Conservation (phyloP, 2,329 filamentous ascomycete genomes). For the Lasiodiplodia sp. region DNA sequence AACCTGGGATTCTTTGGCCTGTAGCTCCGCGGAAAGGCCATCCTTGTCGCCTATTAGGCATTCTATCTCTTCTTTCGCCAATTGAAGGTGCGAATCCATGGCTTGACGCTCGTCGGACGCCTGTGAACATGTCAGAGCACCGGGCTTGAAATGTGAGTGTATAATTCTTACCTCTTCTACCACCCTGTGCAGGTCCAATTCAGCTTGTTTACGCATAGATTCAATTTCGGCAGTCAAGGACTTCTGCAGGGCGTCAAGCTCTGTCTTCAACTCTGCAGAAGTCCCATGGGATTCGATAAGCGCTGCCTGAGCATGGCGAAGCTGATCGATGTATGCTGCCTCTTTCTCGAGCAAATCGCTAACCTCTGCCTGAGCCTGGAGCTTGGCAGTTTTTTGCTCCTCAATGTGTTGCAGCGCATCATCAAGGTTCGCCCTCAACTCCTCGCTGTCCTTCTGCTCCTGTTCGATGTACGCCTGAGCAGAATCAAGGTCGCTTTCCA, state of each 20-base stretch:
- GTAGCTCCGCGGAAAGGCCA: background rate
- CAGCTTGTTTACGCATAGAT: background rate
- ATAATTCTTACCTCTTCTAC: slow-evolving; percentile 14
- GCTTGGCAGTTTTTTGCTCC: slow-evolving; percentile 33
- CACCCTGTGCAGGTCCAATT: slow-evolving; percentile 15
- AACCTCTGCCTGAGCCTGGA: slow-evolving; percentile 37
- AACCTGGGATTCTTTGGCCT: background rate
- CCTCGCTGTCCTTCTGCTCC: slow-evolving; percentile 36
- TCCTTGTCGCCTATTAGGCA: slow-evolving; percentile 32
- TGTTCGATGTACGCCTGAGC: slow-evolving; percentile 6
- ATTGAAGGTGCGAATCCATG: slow-evolving; percentile 14
- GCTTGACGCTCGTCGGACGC: background rate
- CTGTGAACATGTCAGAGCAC: background rate
- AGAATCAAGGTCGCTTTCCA: slow-evolving; percentile 1
- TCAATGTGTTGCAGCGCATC: slow-evolving; percentile 38
- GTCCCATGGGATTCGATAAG: background rate
- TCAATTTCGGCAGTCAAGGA: slow-evolving; percentile 12
- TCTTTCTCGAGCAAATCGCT: slow-evolving; percentile 35
- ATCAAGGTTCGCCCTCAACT: slow-evolving; percentile 41
- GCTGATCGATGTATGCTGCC: slow-evolving; percentile 34
- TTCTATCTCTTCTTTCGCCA: slow-evolving; percentile 35
- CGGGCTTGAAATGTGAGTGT: background rate
- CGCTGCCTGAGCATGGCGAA: slow-evolving; percentile 29
- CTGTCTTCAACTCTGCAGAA: background rate
- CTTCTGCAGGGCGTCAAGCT: background rate